Base-by-base conservation (phyloP, 2,329 filamentous ascomycete genomes). In the Domatiomyces globalis region DNA sequence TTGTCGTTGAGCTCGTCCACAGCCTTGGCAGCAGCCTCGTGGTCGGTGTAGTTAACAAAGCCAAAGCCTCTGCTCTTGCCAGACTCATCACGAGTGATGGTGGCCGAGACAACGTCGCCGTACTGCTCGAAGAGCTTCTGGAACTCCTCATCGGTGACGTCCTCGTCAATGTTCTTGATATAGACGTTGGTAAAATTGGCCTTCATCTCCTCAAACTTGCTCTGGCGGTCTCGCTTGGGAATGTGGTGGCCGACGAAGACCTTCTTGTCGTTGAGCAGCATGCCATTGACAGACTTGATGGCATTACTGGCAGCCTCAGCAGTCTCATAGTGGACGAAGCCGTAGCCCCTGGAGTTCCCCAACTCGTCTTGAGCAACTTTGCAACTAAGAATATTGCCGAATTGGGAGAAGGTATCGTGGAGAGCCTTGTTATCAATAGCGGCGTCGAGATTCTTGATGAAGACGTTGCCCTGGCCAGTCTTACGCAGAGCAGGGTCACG, bases 171-270 rank as follows among this genome's bases (percentile, higher is more conserved):
- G 76, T 98, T 98, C 83, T 98, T 98, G 76, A 98, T 87, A 75
- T 98, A 98, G 72, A 98, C 83, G 71, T 98, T 98, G 77, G 92
- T 98, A 80, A 94, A 98, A 79, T 98, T 98, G 71, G 92, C 92
- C 84, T 98, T 98, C 90, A 98, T 98, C 79, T 98, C 92, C 77
- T 98, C 92, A 63, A 96, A 96, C 77, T 98, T 98, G 87, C 87
- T 95, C 80, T 96, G 92, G 65, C 92, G 90, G 68, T 98, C 92
- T 80, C 96, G 96, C 85, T 96, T 96, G 70, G 92, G 89, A 65
- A 98, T 96, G 75, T 98, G 92, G 74, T 95, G 90, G 59, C 92
- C 92, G 62, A 98, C 92, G 63, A 94, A 98, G 59, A 98, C 92
- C 81, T 98, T 98, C 84, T 98, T 98, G 81, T 98, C 92, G 75